phyloP scores from a whole-genome alignment of 1,139 yeast genomes.

The Ashbya aceris region DNA sequence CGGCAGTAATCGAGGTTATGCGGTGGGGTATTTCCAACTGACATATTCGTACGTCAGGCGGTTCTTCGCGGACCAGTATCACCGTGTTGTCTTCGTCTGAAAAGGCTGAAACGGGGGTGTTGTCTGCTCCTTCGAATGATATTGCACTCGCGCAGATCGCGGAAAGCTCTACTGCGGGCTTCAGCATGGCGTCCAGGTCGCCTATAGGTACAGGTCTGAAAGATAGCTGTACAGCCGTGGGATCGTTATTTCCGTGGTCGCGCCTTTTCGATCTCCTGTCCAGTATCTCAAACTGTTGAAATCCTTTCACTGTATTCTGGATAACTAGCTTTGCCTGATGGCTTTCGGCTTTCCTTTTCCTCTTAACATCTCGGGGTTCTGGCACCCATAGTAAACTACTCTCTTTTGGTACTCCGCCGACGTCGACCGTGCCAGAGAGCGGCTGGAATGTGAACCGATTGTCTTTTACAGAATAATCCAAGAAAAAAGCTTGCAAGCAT shows the following conservation, averaged over 20 bases:
- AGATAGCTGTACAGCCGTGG: neutral
- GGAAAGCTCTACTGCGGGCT: neutral
- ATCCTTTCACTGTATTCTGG: neutral
- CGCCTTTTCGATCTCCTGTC: neutral
- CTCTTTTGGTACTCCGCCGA: constrained; percentile 12
- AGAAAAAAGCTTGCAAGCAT: constrained; percentile 13
- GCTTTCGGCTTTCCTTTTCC: neutral
- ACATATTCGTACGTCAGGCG: neutral
- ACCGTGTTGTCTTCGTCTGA: neutral
- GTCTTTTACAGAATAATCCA: constrained; percentile 24
- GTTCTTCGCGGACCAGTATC: neutral
- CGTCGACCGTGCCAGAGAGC: constrained; percentile 11
- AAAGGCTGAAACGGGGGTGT: neutral
- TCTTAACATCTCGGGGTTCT: neutral
- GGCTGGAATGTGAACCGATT: constrained; percentile 16
- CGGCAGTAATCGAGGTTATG: neutral
- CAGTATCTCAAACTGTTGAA: neutral
- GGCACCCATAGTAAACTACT: constrained; percentile 4
- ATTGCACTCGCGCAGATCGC: neutral
- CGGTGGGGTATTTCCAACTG: constrained; percentile 1
- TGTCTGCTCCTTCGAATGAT: neutral
- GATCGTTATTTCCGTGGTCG: neutral
- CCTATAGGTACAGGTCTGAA: neutral
- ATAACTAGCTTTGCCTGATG: neutral
- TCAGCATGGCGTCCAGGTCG: neutral